phyloP scores from a whole-genome alignment of 1,284 basidiomycete genomes.

The Limonomyces culmigenus region DNA sequence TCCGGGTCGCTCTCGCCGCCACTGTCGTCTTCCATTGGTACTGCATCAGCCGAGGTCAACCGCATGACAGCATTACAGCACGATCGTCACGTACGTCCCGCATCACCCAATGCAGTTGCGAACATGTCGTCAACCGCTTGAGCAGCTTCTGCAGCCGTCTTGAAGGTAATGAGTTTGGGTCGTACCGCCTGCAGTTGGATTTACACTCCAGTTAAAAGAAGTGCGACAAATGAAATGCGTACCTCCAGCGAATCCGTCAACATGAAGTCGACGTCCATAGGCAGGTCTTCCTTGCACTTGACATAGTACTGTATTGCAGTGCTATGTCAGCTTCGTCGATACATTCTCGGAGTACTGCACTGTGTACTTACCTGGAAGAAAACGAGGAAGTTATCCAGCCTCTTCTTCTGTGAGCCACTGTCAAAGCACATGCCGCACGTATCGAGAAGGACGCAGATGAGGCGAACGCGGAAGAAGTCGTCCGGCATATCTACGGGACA shows the following conservation, averaged over 20 bases:
- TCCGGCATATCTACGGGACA: slow-evolving; percentile 80
- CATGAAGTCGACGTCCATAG: slow-evolving; percentile 99
- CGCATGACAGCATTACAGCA: too few relatives aligned
- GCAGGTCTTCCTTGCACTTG: slow-evolving; percentile 70
- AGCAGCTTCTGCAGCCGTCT: slow-evolving; percentile 74
- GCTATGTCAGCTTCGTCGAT: too few relatives aligned
- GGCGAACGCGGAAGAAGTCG: slow-evolving; percentile 89
- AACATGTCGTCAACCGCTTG: slow-evolving; percentile 81
- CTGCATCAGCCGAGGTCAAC: too few relatives aligned
- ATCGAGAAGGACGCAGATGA: slow-evolving; percentile 86
- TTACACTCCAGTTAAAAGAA: too few relatives aligned
- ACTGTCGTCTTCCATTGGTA: slow-evolving; percentile 38
- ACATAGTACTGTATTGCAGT: slow-evolving; percentile 54
- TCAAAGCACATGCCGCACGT: slow-evolving; percentile 98
- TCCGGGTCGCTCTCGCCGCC: slow-evolving; percentile 46
- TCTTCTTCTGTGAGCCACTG: slow-evolving; percentile 77
- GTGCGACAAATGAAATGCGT: too few relatives aligned
- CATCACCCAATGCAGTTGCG: slow-evolving; percentile 39
- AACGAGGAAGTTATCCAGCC: slow-evolving; percentile 80
- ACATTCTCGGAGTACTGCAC: too few relatives aligned
- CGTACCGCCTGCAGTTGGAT: slow-evolving; percentile 44
- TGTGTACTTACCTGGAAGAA: slow-evolving; percentile 91
- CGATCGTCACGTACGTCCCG: slow-evolving; percentile 28
- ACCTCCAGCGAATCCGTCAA: slow-evolving; percentile 86
- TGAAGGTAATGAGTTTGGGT: slow-evolving; percentile 54